Conservation (phyloP, 2,329 filamentous ascomycete genomes). For the Elsinoe perseae region DNA sequence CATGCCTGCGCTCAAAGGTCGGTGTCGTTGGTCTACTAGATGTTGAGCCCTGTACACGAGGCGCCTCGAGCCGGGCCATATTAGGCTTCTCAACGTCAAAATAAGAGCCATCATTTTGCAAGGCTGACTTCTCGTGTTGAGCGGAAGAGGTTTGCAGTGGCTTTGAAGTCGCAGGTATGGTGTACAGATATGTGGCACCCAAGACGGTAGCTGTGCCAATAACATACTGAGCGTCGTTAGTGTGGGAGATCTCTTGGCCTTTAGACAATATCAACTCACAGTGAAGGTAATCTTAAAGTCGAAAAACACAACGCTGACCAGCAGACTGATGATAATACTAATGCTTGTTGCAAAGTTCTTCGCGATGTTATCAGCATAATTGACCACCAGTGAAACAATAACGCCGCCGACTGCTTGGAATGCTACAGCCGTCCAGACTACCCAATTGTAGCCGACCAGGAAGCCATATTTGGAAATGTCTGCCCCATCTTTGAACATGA, state of each 20-base stretch:
- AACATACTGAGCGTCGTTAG: conserved; percentile 56
- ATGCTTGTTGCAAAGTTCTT: conserved; percentile 92
- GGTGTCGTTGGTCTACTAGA: conserved; percentile 40
- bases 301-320: conserved; percentile 81
- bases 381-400: conserved; percentile 72
- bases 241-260: conserved; percentile 13
- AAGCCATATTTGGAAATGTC: conserved; percentile 79
- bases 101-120: conserved; percentile 39
- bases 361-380: conserved; percentile 79
- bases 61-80: conserved; percentile 22
- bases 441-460: conserved; percentile 87
- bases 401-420: conserved; percentile 80
- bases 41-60: conserved; percentile 43
- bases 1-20: conserved; percentile 25
- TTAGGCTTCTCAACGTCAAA: conserved; percentile 27
- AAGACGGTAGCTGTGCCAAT: conserved; percentile 73
- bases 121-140: conserved; percentile 65
- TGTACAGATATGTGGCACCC: conserved; percentile 78
- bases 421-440: conserved; percentile 78
- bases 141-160: conserved; percentile 62
- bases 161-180: conserved; percentile 52
- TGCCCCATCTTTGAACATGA: conserved; percentile 78
- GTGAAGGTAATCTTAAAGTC: conserved; percentile 64
- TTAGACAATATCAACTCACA: conserved; percentile 49
- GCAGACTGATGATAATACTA: conserved; percentile 78